A percentile compares a stretch with the other conserved stretches of the same genome.
Conservation (phyloP, 2,329 filamentous ascomycete genomes). For the Alternaria metachromatica region DNA sequence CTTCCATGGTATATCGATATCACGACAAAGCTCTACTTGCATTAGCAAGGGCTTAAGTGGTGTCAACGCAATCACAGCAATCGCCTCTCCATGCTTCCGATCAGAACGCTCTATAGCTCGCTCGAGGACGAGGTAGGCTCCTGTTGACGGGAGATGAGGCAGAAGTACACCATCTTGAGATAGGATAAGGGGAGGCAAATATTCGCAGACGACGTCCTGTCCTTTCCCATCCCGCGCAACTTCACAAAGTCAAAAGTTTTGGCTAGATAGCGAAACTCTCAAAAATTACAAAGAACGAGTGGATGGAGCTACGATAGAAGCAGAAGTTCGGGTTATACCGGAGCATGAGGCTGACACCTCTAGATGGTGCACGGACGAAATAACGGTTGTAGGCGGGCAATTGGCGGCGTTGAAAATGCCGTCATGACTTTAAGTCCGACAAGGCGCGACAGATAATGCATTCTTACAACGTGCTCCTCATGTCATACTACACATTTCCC, state of each 20-base stretch:
- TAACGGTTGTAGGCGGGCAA: neutral
- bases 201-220: neutral
- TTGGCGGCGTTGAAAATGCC: slow-evolving; percentile 25
- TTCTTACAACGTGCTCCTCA: slow-evolving; percentile 8
- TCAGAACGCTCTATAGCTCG: neutral
- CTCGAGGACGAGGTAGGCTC: neutral
- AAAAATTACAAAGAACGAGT: neutral
- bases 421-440: slow-evolving; percentile 30
- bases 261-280: neutral
- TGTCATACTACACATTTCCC: slow-evolving; percentile 39
- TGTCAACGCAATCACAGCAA: neutral
- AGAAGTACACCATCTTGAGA: neutral
- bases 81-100: neutral
- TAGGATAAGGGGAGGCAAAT: neutral
- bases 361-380: slow-evolving; percentile 7
- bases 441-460: slow-evolving; percentile 18
- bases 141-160: neutral
- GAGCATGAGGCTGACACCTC: neutral
- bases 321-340: neutral
- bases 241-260: neutral
- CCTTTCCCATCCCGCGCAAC: neutral
- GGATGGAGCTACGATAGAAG: neutral
- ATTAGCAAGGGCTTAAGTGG: neutral
- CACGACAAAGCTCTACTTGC: neutral
- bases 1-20: neutral